A percentile compares a stretch with the other conserved stretches of the same genome.
Conservation (phyloP, 1,139 yeast genomes). For the Candida freyschussii region DNA sequence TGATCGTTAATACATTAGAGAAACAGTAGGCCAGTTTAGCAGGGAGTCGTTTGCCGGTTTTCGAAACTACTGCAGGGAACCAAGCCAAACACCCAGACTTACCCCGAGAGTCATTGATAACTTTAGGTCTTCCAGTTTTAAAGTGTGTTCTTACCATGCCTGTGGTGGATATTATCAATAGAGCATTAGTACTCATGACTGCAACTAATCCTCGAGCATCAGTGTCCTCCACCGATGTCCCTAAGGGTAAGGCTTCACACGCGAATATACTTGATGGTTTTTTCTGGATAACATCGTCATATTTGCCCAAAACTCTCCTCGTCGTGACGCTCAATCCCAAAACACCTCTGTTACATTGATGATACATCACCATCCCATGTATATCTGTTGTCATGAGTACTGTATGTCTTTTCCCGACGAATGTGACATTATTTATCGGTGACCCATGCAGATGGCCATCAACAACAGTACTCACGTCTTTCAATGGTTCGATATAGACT, state of each 20-base stretch:
- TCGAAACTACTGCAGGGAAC: conserved; percentile 44
- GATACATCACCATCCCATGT: conserved; percentile 56
- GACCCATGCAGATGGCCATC: conserved; percentile 52
- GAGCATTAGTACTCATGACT: conserved; percentile 46
- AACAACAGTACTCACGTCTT: conserved; percentile 27
- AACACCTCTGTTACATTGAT: conserved; percentile 50
- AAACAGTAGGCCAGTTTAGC: conserved; percentile 66
- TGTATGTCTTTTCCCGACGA: conserved; percentile 52
- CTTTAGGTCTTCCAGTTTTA: conserved; percentile 44
- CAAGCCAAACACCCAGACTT: conserved; percentile 52
- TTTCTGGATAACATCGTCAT: conserved; percentile 21
- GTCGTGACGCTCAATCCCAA: conserved; percentile 45
- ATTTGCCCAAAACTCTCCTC: conserved; percentile 47
- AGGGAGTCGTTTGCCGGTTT: conserved; percentile 21
- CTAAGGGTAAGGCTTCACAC: conserved; percentile 49
- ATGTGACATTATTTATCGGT: conserved; percentile 43
- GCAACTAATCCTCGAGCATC: conserved; percentile 61
- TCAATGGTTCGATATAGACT: conserved; percentile 21
- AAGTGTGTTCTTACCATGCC: conserved; percentile 53
- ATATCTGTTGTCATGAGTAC: conserved; percentile 54
- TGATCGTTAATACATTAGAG: conserved; percentile 51
- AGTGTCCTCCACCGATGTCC: conserved; percentile 44
- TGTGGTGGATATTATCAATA: conserved; percentile 51
- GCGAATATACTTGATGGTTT: conserved; percentile 34
- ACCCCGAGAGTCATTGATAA: conserved; percentile 30